Percentiles rank a stretch among this genome's conserved stretches.
Evolutionary conservation across 129 eudicot species (phyloP).

Genomic region (Deinandra increscens): DNA sequence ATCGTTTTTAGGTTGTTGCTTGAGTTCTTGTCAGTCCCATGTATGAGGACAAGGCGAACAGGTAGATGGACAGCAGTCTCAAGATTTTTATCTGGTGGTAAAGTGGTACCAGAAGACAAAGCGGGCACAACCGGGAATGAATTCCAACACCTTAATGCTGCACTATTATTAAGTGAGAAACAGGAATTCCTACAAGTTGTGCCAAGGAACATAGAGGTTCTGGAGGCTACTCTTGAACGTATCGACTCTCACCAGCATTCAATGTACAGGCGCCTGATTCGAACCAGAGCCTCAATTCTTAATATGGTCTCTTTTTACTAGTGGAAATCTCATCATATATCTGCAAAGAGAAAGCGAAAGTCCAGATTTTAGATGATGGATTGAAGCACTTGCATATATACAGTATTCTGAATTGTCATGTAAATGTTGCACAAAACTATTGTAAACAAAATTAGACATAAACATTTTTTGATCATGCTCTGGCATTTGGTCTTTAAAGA

Average conservation of each 20-base stretch:
- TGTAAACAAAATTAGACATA: neutral
- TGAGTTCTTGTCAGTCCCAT: conserved; percentile 18
- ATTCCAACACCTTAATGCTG: conserved; percentile 28
- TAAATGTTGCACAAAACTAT: conserved; percentile 8
- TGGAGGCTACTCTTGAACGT: conserved; percentile 26
- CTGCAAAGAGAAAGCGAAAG: neutral
- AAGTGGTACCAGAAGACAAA: conserved; percentile 26
- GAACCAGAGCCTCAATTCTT: conserved; percentile 35
- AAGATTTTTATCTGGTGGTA: conserved; percentile 24
- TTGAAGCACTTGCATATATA: neutral
- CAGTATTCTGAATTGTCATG: neutral
- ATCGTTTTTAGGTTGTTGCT: conserved; percentile 17
- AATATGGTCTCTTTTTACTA: conserved; percentile 37
- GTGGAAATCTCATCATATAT: neutral
- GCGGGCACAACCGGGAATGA: conserved; percentile 20
- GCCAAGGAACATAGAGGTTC: conserved; percentile 19
- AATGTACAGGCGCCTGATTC: conserved; percentile 31
- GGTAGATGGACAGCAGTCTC: conserved; percentile 20
- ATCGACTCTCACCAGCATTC: conserved; percentile 24
- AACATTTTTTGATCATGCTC: too few species aligned
- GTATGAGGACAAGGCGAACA: conserved; percentile 16
- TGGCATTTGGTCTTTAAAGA: too few species aligned
- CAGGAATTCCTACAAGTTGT: neutral
- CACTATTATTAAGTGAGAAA: neutral
- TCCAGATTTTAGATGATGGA: conserved; percentile 10